Percentiles rank a stretch among this genome's conserved stretches.
Evolutionary conservation across 352 stramenopile species (phyloP).

Genomic region (Phytophthora sansomeana): DNA sequence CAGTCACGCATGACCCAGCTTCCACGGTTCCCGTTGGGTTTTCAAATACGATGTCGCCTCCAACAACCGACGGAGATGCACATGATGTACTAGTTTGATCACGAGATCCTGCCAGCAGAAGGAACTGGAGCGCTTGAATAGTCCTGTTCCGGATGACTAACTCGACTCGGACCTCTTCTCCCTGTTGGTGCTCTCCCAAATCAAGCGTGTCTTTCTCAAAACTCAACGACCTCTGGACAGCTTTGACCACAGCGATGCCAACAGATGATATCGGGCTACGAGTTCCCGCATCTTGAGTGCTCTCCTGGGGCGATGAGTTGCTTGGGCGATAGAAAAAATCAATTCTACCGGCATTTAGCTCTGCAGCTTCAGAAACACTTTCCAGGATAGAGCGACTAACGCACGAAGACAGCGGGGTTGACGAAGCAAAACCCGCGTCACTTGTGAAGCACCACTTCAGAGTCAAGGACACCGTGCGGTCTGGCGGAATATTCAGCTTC

Average conservation of each 20-base stretch:
- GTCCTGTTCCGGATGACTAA: conserved; percentile 80
- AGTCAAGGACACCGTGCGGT: conserved; percentile 48
- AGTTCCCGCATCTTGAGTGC: conserved; percentile 16
- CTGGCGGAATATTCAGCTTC: conserved; percentile 46
- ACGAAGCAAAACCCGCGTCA: conserved; percentile 68
- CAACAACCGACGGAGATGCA: conserved; percentile 31
- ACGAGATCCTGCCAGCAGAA: conserved; percentile 66
- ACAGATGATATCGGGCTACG: conserved; percentile 41
- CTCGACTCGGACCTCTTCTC: conserved; percentile 59
- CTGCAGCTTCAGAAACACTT: conserved; percentile 56
- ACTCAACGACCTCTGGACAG: conserved; percentile 66
- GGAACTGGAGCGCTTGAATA: conserved; percentile 71
- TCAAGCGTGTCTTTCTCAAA: conserved; percentile 78
- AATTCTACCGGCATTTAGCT: conserved; percentile 66
- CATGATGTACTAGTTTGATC: conserved; percentile 38
- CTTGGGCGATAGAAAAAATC: conserved; percentile 54
- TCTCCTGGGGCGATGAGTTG: conserved; percentile 27
- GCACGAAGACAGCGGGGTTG: conserved; percentile 72
- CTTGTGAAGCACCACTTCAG: conserved; percentile 75
- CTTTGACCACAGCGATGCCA: conserved; percentile 74
- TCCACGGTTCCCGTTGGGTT: conserved; percentile 77
- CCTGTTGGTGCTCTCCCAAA: conserved; percentile 82
- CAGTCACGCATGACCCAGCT: conserved; percentile 49
- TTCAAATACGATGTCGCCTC: conserved; percentile 78
- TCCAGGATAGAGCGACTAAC: conserved; percentile 74